phyloP scores from a whole-genome alignment of 768 basidiomycete species.

The Pleurotus ostreatus region DNA sequence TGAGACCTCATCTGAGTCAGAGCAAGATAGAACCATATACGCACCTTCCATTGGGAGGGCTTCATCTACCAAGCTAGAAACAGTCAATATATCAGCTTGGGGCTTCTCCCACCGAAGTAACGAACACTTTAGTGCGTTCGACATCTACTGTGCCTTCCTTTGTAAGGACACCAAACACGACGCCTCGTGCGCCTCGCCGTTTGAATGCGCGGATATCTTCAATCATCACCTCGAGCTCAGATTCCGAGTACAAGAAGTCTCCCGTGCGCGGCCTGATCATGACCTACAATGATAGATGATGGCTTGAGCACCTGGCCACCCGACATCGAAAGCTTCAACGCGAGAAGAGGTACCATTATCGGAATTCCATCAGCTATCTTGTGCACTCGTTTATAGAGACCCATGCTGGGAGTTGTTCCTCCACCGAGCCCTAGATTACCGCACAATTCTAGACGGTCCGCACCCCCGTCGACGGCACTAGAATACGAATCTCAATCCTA shows the following conservation, averaged over 20 bases:
- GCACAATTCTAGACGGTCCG: conserved; percentile 76
- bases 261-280: conserved; percentile 82
- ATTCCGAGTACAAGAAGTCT: conserved; percentile 69
- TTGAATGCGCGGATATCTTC: conserved; percentile 68
- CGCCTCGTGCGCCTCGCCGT: conserved; percentile 50
- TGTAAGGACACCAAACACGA: conserved; percentile 65
- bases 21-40: background rate
- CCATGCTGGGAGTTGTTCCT: conserved; percentile 80
- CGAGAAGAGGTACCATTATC: conserved; percentile 54
- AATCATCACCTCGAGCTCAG: conserved; percentile 69
- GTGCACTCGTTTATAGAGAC: conserved; percentile 59
- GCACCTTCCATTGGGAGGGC: conserved; percentile 62
- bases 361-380: conserved; percentile 44
- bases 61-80: conserved; percentile 48
- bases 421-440: conserved; percentile 68
- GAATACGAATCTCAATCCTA: conserved; percentile 7
- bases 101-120: background rate
- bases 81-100: background rate
- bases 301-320: background rate
- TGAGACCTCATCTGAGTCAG: background rate
- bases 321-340: background rate
- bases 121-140: conserved; percentile 48
- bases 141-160: conserved; percentile 57
- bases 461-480: conserved; percentile 70
- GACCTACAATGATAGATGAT: conserved; percentile 35